Percentiles rank a stretch among this genome's conserved stretches.
These are phyloP conservation scores for Isatis tinctoria DNA, from an alignment of 345 rosid genomes.

Conservation along the genomic window DNA sequence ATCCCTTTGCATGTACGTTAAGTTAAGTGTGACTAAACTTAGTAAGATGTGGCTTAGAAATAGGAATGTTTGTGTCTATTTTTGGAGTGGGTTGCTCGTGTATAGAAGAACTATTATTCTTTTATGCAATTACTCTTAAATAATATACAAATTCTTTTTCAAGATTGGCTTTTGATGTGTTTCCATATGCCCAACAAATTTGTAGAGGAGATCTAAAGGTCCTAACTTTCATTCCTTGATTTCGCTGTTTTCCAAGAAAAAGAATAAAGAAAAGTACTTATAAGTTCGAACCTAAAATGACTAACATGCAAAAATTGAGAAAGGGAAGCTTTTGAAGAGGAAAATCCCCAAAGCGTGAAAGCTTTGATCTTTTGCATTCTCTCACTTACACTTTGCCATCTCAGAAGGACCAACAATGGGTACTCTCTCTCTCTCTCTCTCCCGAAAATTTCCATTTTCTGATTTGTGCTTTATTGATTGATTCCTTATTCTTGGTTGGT, in stretches of 20 bases:
- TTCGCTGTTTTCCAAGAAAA: neutral
- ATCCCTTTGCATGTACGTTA: neutral
- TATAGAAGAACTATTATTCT: neutral
- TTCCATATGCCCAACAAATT: neutral
- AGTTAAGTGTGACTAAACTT: conserved; percentile 16
- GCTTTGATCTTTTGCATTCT: neutral
- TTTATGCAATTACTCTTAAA: neutral
- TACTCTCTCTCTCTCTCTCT: conserved; percentile 12
- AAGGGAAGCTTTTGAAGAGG: conserved; percentile 7
- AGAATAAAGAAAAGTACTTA: neutral
- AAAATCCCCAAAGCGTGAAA: conserved; percentile 8
- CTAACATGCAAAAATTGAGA: conserved; percentile 14
- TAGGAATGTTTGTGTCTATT: conserved; percentile 21
- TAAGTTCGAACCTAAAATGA: conserved; percentile 6
- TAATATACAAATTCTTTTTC: neutral
- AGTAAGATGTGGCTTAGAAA: conserved; percentile 16
- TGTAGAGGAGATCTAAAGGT: conserved; percentile 9
- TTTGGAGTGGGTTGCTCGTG: conserved; percentile 16
- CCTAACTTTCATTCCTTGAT: neutral
- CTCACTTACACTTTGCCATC: neutral
- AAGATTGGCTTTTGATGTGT: conserved; percentile 20
- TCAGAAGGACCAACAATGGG: conserved; percentile 21
- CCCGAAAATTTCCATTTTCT: neutral
- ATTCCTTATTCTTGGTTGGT: neutral
- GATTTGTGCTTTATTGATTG: neutral